Base-by-base conservation (phyloP, 2,329 filamentous ascomycete genomes). In the Capronia epimyces region DNA sequence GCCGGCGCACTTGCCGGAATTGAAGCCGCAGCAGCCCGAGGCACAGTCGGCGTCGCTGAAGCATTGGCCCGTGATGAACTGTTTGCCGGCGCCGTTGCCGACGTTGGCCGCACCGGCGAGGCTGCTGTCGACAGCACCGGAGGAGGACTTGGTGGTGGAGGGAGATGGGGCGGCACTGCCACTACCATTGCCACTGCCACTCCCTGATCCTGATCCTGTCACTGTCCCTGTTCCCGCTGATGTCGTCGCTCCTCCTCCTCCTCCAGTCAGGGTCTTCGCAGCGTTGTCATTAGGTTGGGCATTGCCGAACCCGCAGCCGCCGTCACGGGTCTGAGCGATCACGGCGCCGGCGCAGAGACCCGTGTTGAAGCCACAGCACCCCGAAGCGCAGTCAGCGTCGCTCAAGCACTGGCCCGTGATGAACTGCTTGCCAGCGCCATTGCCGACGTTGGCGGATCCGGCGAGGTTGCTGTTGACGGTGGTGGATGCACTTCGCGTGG, bases 331-430 rank as follows among this genome's bases (percentile, higher is more conserved):
- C 39, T 56, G 56, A 1, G 57, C 57, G 29, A 59, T 55, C 7
- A 59, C 46, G 1, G 57, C 52, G 6, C 68, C 67, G 1, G 65
- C 64, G 41, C 67, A 69, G 22, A 61, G 61, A 4, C 66, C 66
- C 21, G 55, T 56, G 15, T 64, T 64, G 58, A 66, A 66, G 6
- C 65, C 67, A 55, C 67, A 70, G 57, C 67, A 70, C 12, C 61
- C 63, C 16, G 64, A 64, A 2, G 65, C 66, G 42, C 68, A 71
- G 50, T 70, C 67, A 3, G 67, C 66, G 46, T 69, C 67, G 3
- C 65, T 64, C 2, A 59, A 55, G 42, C 68, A 71, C 6, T 62
- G 46, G 1, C 68, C 68, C 13, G 68, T 70, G 58, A 71, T 69
- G 61, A 70, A 71, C 48, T 71, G 68, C 2, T 57, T 66, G 25